These are phyloP conservation scores for Pythium coloratum DNA, from an alignment of 352 stramenopile genomes.

Conservation along the genomic window DNA sequence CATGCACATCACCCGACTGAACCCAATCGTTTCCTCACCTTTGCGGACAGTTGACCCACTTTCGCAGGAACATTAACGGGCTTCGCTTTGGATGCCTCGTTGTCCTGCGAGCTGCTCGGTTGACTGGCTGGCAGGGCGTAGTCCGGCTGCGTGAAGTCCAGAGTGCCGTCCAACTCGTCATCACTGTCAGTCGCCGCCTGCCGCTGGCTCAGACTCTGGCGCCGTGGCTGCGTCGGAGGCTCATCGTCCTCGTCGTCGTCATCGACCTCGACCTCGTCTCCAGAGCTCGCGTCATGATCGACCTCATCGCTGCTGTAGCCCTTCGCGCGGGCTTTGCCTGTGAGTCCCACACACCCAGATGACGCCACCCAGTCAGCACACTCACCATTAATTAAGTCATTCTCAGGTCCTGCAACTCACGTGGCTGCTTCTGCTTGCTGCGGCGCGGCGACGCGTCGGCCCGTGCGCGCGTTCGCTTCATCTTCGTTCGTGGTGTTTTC, in stretches of 20 bases:
- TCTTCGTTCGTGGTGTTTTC: not conserved
- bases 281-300: slow-evolving; percentile 4
- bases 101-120: slow-evolving; percentile 35
- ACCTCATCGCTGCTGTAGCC: slow-evolving; percentile 17
- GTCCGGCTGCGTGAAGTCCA: slow-evolving; percentile 83
- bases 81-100: slow-evolving; percentile 43
- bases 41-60: slow-evolving; percentile 51
- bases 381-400: not conserved
- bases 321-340: slow-evolving; percentile 14
- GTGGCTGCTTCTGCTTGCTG: slow-evolving; percentile 22
- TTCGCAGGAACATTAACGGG: slow-evolving; percentile 36
- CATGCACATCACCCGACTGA: not conserved
- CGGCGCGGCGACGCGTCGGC: slow-evolving; percentile 12
- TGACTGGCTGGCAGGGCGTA: slow-evolving; percentile 47
- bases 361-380: not conserved
- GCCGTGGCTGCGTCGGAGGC: slow-evolving; percentile 7
- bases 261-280: not conserved
- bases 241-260: slow-evolving; percentile 10
- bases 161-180: slow-evolving; percentile 39
- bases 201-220: slow-evolving; percentile 2
- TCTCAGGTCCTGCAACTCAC: not conserved
- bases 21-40: slow-evolving; percentile 30
- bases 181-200: slow-evolving; percentile 15
- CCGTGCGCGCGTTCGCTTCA: slow-evolving; percentile 22
- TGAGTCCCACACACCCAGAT: not conserved